These are phyloP conservation scores for Populus ilicifolia DNA, from an alignment of 345 rosid genomes.

Conservation along the genomic window DNA sequence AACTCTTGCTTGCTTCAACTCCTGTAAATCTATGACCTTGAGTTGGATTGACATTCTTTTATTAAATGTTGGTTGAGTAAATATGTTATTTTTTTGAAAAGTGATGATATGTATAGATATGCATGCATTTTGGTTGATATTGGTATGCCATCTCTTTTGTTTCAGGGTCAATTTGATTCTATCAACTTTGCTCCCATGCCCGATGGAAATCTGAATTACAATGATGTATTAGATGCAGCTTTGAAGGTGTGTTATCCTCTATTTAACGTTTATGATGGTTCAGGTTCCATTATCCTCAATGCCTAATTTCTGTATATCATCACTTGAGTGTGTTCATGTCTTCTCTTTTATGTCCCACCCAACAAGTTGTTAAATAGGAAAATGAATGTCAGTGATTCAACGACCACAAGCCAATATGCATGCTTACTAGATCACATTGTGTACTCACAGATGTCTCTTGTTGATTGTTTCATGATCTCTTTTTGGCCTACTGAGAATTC, in stretches of 20 bases:
- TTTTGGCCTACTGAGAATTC: neutral
- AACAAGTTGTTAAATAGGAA: neutral
- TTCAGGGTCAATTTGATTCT: slow-evolving; percentile 60
- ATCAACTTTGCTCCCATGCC: slow-evolving; percentile 58
- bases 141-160: slow-evolving; percentile 7
- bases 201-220: slow-evolving; percentile 66
- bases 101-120: too few relatives aligned
- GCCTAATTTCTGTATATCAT: neutral
- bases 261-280: neutral
- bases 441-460: neutral
- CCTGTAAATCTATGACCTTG: neutral
- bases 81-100: neutral
- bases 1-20: neutral
- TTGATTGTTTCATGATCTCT: neutral
- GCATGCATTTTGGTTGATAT: slow-evolving; percentile 1
- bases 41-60: neutral
- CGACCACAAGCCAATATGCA: neutral
- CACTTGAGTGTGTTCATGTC: neutral
- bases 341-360: neutral
- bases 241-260: slow-evolving; percentile 44
- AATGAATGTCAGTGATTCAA: neutral
- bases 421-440: neutral
- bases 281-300: neutral
- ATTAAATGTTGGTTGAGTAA: neutral
- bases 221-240: slow-evolving; percentile 44